These are phyloP conservation scores for Aspergillus pseudonomiae DNA, from an alignment of 2,329 filamentous ascomycete genomes.

Conservation along the genomic window DNA sequence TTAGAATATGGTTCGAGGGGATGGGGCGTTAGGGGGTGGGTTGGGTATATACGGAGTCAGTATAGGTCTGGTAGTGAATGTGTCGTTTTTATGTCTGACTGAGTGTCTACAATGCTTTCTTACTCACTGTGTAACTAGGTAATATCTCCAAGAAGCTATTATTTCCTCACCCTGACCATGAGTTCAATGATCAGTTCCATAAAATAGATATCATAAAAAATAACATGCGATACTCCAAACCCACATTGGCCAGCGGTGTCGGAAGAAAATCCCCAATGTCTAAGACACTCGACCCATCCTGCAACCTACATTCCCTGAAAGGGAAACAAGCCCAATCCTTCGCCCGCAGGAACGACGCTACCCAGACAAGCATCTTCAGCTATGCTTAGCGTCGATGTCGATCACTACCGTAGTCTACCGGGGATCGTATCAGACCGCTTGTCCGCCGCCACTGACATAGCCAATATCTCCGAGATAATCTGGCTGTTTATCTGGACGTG, in stretches of 20 bases:
- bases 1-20: not conserved
- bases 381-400: not conserved
- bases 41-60: not conserved
- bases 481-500: not conserved
- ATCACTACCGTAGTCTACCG: not conserved
- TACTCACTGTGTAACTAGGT: not conserved
- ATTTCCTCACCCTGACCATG: not conserved
- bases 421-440: not conserved
- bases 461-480: not conserved
- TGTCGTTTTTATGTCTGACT: not conserved
- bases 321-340: not conserved
- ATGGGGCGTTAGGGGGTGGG: not conserved
- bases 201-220: not conserved
- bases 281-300: not conserved
- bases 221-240: not conserved
- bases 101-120: not conserved
- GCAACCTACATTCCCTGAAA: not conserved
- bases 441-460: not conserved
- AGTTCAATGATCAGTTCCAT: too few relatives aligned
- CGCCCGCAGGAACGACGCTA: not conserved
- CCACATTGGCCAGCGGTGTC: not conserved
- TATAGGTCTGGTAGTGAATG: not conserved
- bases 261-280: not conserved
- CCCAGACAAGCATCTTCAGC: conserved; percentile 1
- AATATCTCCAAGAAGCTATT: not conserved